These are phyloP conservation scores for Mycena maculata DNA, from an alignment of 768 basidiomycete genomes.

Conservation along the genomic window DNA sequence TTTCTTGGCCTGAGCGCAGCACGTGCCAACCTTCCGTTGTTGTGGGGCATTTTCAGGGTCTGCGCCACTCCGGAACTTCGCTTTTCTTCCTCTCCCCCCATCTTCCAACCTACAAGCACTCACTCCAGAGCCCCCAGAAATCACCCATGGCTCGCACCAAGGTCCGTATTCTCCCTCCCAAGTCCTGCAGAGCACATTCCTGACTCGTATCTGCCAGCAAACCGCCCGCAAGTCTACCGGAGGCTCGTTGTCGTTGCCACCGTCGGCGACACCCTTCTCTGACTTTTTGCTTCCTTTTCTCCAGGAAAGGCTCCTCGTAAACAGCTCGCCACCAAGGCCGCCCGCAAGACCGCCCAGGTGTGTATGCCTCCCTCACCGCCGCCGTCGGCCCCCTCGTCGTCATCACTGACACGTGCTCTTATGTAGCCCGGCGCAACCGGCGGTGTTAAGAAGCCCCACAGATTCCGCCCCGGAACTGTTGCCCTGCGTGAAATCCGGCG, in stretches of 20 bases:
- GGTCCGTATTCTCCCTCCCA: slow-evolving; percentile 53
- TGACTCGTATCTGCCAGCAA: slow-evolving; percentile 56
- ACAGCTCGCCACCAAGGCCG: slow-evolving; percentile 64
- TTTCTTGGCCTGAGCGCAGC: slow-evolving; percentile 60
- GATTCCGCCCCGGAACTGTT: slow-evolving; percentile 30
- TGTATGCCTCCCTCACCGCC: slow-evolving; percentile 29
- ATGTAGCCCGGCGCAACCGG: slow-evolving; percentile 28
- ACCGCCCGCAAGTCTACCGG: slow-evolving; percentile 69
- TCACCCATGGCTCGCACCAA: slow-evolving; percentile 65
- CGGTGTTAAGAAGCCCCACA: slow-evolving; percentile 33
- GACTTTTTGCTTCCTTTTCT: slow-evolving; percentile 37
- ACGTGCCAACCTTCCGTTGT: slow-evolving; percentile 58
- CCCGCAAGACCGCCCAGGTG: slow-evolving; percentile 57
- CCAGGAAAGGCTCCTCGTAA: slow-evolving; percentile 67
- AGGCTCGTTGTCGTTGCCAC: slow-evolving; percentile 53
- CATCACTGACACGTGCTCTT: background rate
- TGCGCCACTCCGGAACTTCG: slow-evolving; percentile 39
- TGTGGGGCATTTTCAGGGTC: slow-evolving; percentile 53
- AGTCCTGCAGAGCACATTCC: slow-evolving; percentile 30
- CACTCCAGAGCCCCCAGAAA: slow-evolving; percentile 27
- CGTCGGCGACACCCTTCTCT: slow-evolving; percentile 30
- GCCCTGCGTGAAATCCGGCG: slow-evolving; percentile 28
- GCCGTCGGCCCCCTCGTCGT: background rate
- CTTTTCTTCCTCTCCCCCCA: slow-evolving; percentile 25
- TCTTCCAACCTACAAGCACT: slow-evolving; percentile 34